A percentile compares a stretch with the other conserved stretches of the same genome.
Evolutionary conservation across 1,139 yeast species (phyloP).

Genomic region (Waltiozyma sp.): DNA sequence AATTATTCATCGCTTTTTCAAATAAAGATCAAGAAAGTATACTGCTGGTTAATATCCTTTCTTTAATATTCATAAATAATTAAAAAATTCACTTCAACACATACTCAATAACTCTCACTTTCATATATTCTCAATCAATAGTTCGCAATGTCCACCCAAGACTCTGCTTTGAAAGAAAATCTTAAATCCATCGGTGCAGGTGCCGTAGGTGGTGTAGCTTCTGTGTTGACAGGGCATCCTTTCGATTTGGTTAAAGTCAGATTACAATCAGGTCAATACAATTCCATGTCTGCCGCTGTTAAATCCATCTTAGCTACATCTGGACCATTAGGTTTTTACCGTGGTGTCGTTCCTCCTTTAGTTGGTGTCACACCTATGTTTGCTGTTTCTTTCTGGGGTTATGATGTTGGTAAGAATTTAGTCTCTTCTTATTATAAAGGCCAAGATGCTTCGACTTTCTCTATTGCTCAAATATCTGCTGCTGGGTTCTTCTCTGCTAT

Average conservation of each 20-base stretch:
- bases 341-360: conserved; percentile 85
- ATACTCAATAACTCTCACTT: too few species aligned
- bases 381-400: conserved; percentile 98
- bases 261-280: conserved; percentile 52
- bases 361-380: conserved; percentile 97
- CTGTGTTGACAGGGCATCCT: conserved; percentile 92
- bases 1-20: too few species aligned
- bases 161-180: conserved; percentile 29
- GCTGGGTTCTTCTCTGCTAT: conserved; percentile 96
- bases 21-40: too few species aligned
- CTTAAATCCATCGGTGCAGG: conserved; percentile 83
- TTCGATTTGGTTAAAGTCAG: conserved; percentile 90
- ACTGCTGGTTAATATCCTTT: too few species aligned
- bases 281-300: conserved; percentile 54
- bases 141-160: conserved; percentile 11
- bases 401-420: conserved; percentile 78
- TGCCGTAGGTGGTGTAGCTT: conserved; percentile 77
- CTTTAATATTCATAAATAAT: too few species aligned
- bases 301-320: conserved; percentile 58
- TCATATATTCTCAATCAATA: background rate
- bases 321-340: conserved; percentile 67
- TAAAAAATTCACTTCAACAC: background rate
- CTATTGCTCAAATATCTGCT: conserved; percentile 64
- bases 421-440: conserved; percentile 29
- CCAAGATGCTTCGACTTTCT: conserved; percentile 33